Conservation (phyloP, 78 protist species). For the Planoprotostelium fungivorum region DNA sequence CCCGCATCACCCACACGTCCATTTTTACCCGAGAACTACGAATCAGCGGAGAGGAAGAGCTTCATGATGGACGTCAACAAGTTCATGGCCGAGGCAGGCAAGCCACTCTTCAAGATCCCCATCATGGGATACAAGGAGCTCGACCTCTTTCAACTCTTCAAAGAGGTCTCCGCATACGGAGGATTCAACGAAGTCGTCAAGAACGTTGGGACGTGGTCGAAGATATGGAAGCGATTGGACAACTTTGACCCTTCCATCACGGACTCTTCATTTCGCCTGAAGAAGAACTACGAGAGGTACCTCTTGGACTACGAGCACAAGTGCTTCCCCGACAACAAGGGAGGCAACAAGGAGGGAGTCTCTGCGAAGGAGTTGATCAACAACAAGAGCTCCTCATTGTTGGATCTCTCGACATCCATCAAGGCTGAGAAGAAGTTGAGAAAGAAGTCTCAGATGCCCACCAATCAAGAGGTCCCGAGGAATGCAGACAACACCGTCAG, state of each 20-base stretch:
- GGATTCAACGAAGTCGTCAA: conserved; percentile 9
- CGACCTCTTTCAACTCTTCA: conserved; percentile 4
- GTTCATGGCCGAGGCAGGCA: conserved; percentile 8
- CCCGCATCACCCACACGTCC: neutral
- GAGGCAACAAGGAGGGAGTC: too few species aligned
- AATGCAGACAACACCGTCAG: neutral
- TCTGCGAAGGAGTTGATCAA: too few species aligned
- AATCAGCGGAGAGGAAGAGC: neutral
- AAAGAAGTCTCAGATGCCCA: neutral
- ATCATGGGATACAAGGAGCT: conserved; percentile 10
- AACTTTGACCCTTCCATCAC: conserved; percentile 8
- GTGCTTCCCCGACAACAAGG: neutral
- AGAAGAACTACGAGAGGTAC: conserved; percentile 9
- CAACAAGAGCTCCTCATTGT: neutral
- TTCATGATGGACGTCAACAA: neutral
- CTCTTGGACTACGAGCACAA: conserved; percentile 3
- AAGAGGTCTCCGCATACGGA: conserved; percentile 5
- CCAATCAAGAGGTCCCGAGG: neutral
- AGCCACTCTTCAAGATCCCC: conserved; percentile 11
- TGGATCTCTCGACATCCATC: neutral
- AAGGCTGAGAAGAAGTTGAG: neutral
- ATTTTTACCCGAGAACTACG: neutral
- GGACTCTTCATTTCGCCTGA: conserved; percentile 6
- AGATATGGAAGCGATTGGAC: conserved; percentile 5
- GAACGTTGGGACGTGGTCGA: conserved; percentile 8